These are phyloP conservation scores for Termitomyces eurrhizus DNA, from an alignment of 768 basidiomycete genomes.

Conservation along the genomic window DNA sequence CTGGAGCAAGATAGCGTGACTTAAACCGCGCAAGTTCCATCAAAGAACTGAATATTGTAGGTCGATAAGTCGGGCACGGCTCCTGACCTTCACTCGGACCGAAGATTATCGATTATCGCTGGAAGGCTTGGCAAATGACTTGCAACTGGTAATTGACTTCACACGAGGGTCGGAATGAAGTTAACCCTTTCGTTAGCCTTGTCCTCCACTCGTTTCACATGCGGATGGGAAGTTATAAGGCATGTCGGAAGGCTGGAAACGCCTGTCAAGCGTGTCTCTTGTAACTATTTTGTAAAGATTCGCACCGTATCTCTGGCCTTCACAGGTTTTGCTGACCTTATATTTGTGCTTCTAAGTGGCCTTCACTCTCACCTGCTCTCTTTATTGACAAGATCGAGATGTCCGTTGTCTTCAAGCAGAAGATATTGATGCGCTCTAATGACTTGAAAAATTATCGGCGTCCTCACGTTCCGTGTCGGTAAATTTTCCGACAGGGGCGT, in stretches of 20 bases:
- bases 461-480: not conserved
- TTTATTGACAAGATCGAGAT: not conserved
- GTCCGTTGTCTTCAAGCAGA: not conserved
- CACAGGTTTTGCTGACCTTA: not conserved
- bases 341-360: not conserved
- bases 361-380: not conserved
- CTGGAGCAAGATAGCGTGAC: not conserved
- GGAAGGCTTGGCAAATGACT: not conserved
- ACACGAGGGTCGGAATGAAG: not conserved
- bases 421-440: not conserved
- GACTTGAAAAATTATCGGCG: not conserved
- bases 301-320: not conserved
- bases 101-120: not conserved
- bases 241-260: not conserved
- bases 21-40: not conserved
- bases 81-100: not conserved
- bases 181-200: slow-evolving; percentile 1
- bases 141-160: not conserved
- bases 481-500: too few relatives aligned
- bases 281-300: not conserved
- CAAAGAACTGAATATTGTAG: not conserved
- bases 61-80: not conserved
- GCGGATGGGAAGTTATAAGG: not conserved
- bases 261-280: not conserved
- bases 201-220: not conserved